Evolutionary conservation across 2,329 filamentous ascomycete species (phyloP).

Genomic region (Colletotrichum navitas): DNA sequence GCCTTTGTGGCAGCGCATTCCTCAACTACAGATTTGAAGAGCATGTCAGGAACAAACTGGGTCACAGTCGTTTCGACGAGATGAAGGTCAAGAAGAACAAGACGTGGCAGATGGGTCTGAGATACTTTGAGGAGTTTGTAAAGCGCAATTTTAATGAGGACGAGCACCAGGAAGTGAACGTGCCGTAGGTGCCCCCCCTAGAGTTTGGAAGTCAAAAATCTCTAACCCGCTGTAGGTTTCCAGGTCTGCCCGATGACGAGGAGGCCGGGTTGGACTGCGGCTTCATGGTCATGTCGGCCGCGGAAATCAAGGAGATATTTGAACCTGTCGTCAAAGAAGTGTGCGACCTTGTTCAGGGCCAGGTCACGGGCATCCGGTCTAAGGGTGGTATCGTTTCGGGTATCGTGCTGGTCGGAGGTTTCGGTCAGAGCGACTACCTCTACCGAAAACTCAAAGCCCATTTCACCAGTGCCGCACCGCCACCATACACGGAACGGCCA

Average conservation of each 20-base stretch:
- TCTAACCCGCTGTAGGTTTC: slow-evolving; percentile 63
- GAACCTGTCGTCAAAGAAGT: slow-evolving; percentile 81
- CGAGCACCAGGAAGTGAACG: slow-evolving; percentile 81
- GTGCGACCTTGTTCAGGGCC: slow-evolving; percentile 75
- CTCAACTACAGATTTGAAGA: slow-evolving; percentile 86
- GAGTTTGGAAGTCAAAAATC: background rate
- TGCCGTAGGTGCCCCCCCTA: slow-evolving; percentile 66
- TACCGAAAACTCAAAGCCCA: slow-evolving; percentile 78
- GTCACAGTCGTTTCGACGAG: slow-evolving; percentile 74
- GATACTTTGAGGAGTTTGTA: slow-evolving; percentile 87
- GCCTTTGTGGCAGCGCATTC: slow-evolving; percentile 82
- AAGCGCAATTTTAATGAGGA: slow-evolving; percentile 87
- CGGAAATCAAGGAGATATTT: slow-evolving; percentile 79
- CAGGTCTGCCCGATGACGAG: slow-evolving; percentile 81
- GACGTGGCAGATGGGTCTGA: slow-evolving; percentile 83
- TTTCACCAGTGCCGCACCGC: slow-evolving; percentile 71
- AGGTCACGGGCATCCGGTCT: slow-evolving; percentile 72
- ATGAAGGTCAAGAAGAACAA: slow-evolving; percentile 84
- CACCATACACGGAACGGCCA: slow-evolving; percentile 76
- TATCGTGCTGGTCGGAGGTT: slow-evolving; percentile 86
- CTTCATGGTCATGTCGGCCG: slow-evolving; percentile 78
- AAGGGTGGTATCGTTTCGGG: slow-evolving; percentile 75
- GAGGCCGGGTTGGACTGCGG: slow-evolving; percentile 80
- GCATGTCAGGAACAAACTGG: slow-evolving; percentile 76
- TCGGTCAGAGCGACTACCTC: slow-evolving; percentile 83